phyloP scores from a whole-genome alignment of 805 yeast species.

The Kluyveromyces starmeri region DNA sequence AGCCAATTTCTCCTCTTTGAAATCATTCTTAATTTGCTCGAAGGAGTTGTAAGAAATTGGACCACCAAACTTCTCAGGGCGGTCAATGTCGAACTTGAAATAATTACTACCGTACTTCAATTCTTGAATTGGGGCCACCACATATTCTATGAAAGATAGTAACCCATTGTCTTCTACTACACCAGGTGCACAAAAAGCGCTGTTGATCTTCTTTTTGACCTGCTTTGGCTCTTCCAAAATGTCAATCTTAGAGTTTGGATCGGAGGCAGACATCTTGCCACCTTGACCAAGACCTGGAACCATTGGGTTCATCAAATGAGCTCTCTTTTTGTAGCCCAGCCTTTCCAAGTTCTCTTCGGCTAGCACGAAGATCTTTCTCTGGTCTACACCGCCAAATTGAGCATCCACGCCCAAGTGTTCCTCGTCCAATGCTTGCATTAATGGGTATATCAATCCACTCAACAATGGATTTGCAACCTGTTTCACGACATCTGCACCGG shows the following conservation, averaged over 20 bases:
- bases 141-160: constrained; percentile 75
- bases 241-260: constrained; percentile 96
- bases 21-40: constrained; percentile 64
- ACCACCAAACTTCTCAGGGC: constrained; percentile 98
- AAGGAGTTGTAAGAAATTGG: constrained; percentile 63
- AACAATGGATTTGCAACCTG: constrained; percentile 92
- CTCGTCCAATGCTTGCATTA: constrained; percentile 98
- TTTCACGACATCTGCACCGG: constrained; percentile 99
- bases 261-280: constrained; percentile 98
- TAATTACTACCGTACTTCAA: constrained; percentile 50
- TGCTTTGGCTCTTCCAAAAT: constrained; percentile 79
- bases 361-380: constrained; percentile 91
- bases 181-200: constrained; percentile 96
- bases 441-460: constrained; percentile 90
- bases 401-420: constrained; percentile 80
- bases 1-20: constrained; percentile 60
- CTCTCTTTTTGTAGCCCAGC: constrained; percentile 93
- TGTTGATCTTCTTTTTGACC: constrained; percentile 81
- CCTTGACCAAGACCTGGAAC: constrained; percentile 97
- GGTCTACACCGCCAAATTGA: constrained; percentile 99
- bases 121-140: constrained; percentile 78
- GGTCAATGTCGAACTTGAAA: constrained; percentile 64
- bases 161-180: constrained; percentile 85
- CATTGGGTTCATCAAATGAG: constrained; percentile 98
- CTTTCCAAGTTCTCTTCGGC: constrained; percentile 90